Base-by-base conservation (phyloP, 1,284 basidiomycete genomes). In the Marasmius sp. region DNA sequence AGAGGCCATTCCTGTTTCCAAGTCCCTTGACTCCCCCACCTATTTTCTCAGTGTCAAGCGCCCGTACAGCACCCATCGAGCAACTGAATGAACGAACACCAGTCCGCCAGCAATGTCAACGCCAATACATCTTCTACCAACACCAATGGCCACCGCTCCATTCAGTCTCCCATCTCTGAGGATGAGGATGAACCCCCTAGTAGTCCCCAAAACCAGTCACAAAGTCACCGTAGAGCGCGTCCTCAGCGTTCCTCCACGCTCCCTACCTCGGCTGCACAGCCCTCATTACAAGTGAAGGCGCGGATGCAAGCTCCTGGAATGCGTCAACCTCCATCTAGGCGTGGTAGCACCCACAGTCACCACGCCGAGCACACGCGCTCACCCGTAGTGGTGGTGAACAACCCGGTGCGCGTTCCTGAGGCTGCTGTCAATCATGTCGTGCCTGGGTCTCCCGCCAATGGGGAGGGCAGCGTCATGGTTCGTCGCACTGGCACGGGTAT, bases 101-200 rank as follows among this genome's bases (percentile, higher is more conserved):
- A 47, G 20, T 47, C 45, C 6, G 7, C 2, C 16, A 47, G 20
- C 20, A 20, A 47, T n/a, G 45, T 20, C 45, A 47, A 47, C 20
- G 27, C 27, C 27, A 47, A 47, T 20, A 47, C n/a, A 47, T 47
- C 45, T 20, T 47, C 45, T 47, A 47, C 45, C 16, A 47, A 47
- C 16, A 14, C 45, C 11, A 47, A 20, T 20, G 45, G 45, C 20
- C 45, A 16, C 16, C 9, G 16, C n/a, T 47, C 45, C 45, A 47
- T 8, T 47, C 45, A 47, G 45, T 20, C 45, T 18, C 45, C 45
- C 16, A 47, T 73, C 68, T 64, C 69, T 62, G 77, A 78, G 61
- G 77, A 78, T 61, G 75, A 77, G 56, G 77, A 77, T 48, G 75
- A 77, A 70, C 77, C 76, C 65, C 75, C 77, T 75, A 76, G 75